Base-by-base conservation (phyloP, 2,329 filamentous ascomycete genomes). In the Phyllosticta ampelicida region DNA sequence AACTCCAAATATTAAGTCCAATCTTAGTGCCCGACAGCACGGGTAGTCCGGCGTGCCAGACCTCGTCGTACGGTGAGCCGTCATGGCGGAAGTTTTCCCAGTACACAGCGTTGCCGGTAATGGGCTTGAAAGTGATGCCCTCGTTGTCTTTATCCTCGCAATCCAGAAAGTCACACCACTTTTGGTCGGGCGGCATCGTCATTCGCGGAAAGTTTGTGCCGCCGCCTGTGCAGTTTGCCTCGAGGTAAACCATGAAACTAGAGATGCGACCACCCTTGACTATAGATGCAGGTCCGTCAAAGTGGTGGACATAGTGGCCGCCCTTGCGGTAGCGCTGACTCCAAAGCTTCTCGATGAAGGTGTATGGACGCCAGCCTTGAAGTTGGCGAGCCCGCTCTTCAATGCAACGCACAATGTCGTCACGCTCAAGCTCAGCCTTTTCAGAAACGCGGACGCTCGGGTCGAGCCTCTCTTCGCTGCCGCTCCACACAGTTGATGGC, bases 1-100 rank as follows among this genome's bases (percentile, higher is more conserved):
- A 84, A 68, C 78, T 83, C 82, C 82, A 85, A 61, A 85, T 82
- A 70, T 85, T 85, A 69, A 85, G 67, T 0, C 82, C 82, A 59
- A 84, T 75, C 71, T 85, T 85, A 44, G 70, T 74, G 1, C 82
- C 82, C 48, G 68, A 73, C 53, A 70, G 68, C 0, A 85, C 81
- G 9, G 82, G 81, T 65, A 83, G 71, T 5, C 80, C 81, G 50
- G 81, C 80, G 74, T 85, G 82, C 74, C 81, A 81, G 29, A 79
- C 81, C 68, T 84, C 80, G 59, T 75, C 72, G 64, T 81, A 82
- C 11, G 80, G 81, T 20, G 70, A 73, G 2, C 82, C 81, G 67
- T 83, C 79, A 0, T 71, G 61, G 48, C 77, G 71, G 59, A 84
- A 72, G 67, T 85, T 85, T 70, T 80, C 78, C 82, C 82, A 85